These are phyloP conservation scores for Drechslerella coelobrocha DNA, from an alignment of 2,329 filamentous ascomycete genomes.

Conservation along the genomic window DNA sequence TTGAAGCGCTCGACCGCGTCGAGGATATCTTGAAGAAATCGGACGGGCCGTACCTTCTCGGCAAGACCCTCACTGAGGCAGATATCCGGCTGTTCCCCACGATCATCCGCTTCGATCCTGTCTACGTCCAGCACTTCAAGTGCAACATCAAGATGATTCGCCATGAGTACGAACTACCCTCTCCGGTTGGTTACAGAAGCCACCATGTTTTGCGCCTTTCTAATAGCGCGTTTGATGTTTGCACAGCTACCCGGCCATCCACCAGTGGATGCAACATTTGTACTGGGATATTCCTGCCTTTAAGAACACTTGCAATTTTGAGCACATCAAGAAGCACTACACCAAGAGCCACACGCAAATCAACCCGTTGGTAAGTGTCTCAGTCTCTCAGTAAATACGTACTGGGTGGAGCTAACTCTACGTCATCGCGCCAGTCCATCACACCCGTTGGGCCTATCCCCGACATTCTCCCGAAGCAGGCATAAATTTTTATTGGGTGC, in stretches of 20 bases:
- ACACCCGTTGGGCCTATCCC: conserved; percentile 42
- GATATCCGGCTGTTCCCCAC: conserved; percentile 80
- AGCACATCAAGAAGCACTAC: conserved; percentile 78
- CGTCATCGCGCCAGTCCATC: conserved; percentile 33
- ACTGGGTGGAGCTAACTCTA: neutral
- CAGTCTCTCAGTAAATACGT: too few species aligned
- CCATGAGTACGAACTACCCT: conserved; percentile 63
- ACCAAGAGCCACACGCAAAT: conserved; percentile 69
- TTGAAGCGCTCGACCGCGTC: conserved; percentile 76
- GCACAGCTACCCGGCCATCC: conserved; percentile 72
- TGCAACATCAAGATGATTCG: conserved; percentile 71
- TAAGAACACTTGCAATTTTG: conserved; percentile 81
- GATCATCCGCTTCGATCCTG: conserved; percentile 74
- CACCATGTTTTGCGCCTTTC: too few species aligned
- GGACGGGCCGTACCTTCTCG: conserved; percentile 73
- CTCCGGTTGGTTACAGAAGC: too few species aligned
- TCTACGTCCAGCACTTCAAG: conserved; percentile 88
- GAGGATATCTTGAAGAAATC: conserved; percentile 70
- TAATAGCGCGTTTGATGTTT: neutral
- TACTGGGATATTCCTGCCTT: conserved; percentile 87
- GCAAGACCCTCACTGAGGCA: conserved; percentile 76
- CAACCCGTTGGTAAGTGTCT: conserved; percentile 63
- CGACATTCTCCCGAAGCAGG: conserved; percentile 34
- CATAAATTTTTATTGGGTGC: neutral
- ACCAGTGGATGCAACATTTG: conserved; percentile 79